Percentiles rank a stretch among this genome's conserved stretches.
phyloP scores from a whole-genome alignment of 306 rosid genomes.

The Fragaria ananassa region DNA sequence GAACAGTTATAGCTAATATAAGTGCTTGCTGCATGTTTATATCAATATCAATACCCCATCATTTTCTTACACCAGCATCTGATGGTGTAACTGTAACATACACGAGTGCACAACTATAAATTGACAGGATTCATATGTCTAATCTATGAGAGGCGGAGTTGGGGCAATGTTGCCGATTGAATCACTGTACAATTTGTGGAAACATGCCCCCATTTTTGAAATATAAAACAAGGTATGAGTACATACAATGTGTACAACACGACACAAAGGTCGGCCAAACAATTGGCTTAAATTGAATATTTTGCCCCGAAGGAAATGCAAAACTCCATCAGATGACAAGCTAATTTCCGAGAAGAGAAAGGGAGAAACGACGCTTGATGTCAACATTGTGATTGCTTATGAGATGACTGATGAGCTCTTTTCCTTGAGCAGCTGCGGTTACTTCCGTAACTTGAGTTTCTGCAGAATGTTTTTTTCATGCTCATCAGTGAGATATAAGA shows the following conservation, averaged over 20 bases:
- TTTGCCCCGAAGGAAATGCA: slow-evolving; percentile 2
- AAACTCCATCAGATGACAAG: slow-evolving; percentile 10
- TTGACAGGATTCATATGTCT: not conserved
- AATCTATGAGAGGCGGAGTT: not conserved
- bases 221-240: not conserved
- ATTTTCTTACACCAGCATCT: not conserved
- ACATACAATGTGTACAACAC: slow-evolving; percentile 20
- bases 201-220: slow-evolving; percentile 6
- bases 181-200: slow-evolving; percentile 30
- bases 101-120: not conserved
- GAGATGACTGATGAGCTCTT: slow-evolving; percentile 33
- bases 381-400: slow-evolving; percentile 12
- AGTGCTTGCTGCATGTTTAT: no score
- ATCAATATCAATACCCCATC: not conserved
- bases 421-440: slow-evolving; percentile 27
- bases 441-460: slow-evolving; percentile 14
- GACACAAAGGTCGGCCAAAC: slow-evolving; percentile 3
- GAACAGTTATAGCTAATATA: no score
- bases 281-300: not conserved
- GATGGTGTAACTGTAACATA: not conserved
- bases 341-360: slow-evolving; percentile 6
- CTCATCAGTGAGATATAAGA: not conserved
- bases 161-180: slow-evolving; percentile 28
- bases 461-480: slow-evolving; percentile 14
- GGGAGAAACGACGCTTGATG: slow-evolving; percentile 16